Base-by-base conservation (phyloP, 306 rosid species). In the Phaseolus lunatus region DNA sequence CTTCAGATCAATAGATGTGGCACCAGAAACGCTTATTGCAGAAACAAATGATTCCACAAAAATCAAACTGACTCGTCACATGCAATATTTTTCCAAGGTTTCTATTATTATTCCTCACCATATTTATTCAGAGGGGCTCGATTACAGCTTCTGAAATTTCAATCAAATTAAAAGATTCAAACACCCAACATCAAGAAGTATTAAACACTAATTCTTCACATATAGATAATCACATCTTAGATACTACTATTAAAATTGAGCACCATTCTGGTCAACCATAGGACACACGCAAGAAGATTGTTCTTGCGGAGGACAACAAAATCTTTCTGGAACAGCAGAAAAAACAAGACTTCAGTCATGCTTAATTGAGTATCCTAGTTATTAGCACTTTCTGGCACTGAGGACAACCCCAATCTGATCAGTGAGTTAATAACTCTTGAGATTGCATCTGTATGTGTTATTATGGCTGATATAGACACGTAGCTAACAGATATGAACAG, bases 21-120 rank as follows among this genome's bases (percentile, higher is more conserved):
- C 12, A 62, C n/a, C n/a, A n/a, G n/a, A n/a, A n/a, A n/a, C n/a
- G n/a, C n/a, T n/a, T n/a, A n/a, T n/a, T n/a, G n/a, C n/a, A n/a
- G 24, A 63, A 79, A 39, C 71, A 59, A 31, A 69, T 47, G 29
- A 61, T 61, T 45, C 24, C 66, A 54, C 45, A 58, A 59, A 57
- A 61, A 26, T 7, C 13, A 43, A 26, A 43, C 3, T 74, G 14
- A 27, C 20, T 41, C 45, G 31, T 58, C 63, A 59, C 14, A 27
- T 22, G 52, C 53, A 72, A 37, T 53, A 72, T 35, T 35, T 53
- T 53, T 9, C 16, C 23, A 7, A 54, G 10, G 37, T 35, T 7
- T 14, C 23, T 23, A 37, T 37, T 13, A 8, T 10, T 56, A 72
- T 31, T 70, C 63, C 33, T 50, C 49, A 31, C 1, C 19, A 13